A percentile compares a stretch with the other conserved stretches of the same genome.
phyloP scores from a whole-genome alignment of 1,139 yeast species.

The Hyphopichia fennica region DNA sequence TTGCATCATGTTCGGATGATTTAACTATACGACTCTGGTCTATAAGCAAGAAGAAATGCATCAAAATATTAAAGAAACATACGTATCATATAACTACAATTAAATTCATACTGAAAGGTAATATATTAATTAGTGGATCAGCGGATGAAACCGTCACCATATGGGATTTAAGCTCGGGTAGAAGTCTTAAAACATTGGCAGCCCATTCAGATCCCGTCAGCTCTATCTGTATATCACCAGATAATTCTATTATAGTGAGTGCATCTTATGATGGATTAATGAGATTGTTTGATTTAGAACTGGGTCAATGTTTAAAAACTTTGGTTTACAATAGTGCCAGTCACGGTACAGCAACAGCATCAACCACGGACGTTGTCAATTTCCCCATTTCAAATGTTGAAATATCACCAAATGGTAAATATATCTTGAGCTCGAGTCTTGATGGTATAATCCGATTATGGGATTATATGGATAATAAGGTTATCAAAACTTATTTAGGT shows the following conservation, averaged over 20 bases:
- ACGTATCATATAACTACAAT: constrained; percentile 80
- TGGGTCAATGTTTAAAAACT: constrained; percentile 92
- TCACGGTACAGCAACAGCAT: constrained; percentile 60
- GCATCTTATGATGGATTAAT: constrained; percentile 91
- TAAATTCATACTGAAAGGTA: constrained; percentile 73
- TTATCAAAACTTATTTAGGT: constrained; percentile 70
- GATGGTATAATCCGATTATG: constrained; percentile 79
- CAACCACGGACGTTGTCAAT: constrained; percentile 45
- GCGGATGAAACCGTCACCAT: constrained; percentile 88
- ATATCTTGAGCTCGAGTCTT: constrained; percentile 72
- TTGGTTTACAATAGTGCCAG: constrained; percentile 69
- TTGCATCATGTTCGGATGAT: constrained; percentile 91
- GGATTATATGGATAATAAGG: constrained; percentile 79
- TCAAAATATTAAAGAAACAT: constrained; percentile 72
- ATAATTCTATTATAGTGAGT: constrained; percentile 80
- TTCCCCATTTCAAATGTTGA: constrained; percentile 74
- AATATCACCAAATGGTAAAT: constrained; percentile 82
- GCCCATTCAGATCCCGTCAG: constrained; percentile 95
- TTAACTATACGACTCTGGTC: constrained; percentile 78
- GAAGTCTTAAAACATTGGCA: constrained; percentile 73
- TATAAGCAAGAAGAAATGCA: constrained; percentile 46
- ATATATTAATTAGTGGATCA: constrained; percentile 76
- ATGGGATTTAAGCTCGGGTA: constrained; percentile 82
- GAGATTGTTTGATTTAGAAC: constrained; percentile 81
- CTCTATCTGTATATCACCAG: constrained; percentile 69